A percentile compares a stretch with the other conserved stretches of the same genome.
Evolutionary conservation across 306 rosid genomes (phyloP).

Genomic region (Abrus pulchellus): DNA sequence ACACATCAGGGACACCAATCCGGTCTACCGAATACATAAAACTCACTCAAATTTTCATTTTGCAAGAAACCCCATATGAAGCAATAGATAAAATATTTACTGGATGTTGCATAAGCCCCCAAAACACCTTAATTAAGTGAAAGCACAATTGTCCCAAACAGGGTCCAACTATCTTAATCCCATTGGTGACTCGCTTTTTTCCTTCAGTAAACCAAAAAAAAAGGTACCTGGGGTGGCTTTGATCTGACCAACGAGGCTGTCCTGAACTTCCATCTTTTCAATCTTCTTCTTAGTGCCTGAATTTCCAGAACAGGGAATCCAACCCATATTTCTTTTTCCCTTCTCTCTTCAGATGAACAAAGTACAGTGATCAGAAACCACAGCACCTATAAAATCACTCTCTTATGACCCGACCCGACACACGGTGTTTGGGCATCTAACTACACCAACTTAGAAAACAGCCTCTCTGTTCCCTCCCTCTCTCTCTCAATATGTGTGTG

Average conservation of each 20-base stretch:
- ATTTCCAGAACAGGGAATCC: constrained; percentile 92
- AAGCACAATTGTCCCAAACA: constrained; percentile 47
- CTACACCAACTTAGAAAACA: constrained; percentile 48
- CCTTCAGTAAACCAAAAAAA: neutral
- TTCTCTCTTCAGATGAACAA: constrained; percentile 34
- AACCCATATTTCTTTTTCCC: constrained; percentile 64
- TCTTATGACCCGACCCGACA: constrained; percentile 43
- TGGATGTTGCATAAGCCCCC: constrained; percentile 9
- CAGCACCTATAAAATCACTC: constrained; percentile 6
- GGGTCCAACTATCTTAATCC: constrained; percentile 43
- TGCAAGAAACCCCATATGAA: constrained; percentile 48
- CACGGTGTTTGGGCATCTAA: constrained; percentile 43
- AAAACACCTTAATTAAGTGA: constrained; percentile 42
- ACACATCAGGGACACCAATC: constrained; percentile 37
- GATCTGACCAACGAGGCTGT: constrained; percentile 65
- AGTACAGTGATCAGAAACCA: constrained; percentile 31
- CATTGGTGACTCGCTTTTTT: neutral
- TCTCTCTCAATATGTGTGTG: constrained; percentile 6
- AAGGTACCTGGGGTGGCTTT: constrained; percentile 69
- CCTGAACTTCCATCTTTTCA: constrained; percentile 61
- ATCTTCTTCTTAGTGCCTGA: constrained; percentile 66
- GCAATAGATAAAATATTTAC: constrained; percentile 30
- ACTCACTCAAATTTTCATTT: constrained; percentile 44
- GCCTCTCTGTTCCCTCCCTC: constrained; percentile 43
- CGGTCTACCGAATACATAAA: constrained; percentile 34